Evolutionary conservation across 371 early-diverging fungal species (phyloP).

Genomic region (Sporodiniella umbellata): DNA sequence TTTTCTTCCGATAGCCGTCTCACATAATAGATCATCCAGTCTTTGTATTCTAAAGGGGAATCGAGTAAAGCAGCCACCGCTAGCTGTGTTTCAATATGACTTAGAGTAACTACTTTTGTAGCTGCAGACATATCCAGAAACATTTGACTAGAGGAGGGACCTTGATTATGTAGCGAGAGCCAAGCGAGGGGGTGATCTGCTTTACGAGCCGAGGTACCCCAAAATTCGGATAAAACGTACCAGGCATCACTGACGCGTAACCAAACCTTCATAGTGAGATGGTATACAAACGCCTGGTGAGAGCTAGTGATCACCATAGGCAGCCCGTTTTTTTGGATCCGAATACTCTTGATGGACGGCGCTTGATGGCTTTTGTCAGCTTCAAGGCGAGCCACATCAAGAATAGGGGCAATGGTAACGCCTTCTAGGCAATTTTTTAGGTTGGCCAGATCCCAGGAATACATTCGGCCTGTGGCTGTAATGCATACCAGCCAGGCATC

Average conservation of each 20-base stretch:
- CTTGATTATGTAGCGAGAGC: conserved; percentile 21
- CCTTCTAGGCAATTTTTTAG: conserved; percentile 42
- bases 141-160: neutral
- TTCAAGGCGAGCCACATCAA: conserved; percentile 45
- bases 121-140: neutral
- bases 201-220: conserved; percentile 31
- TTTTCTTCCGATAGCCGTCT: conserved; percentile 66
- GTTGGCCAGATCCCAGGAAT: conserved; percentile 65
- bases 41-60: conserved; percentile 59
- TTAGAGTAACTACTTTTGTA: conserved; percentile 21
- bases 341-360: conserved; percentile 58
- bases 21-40: conserved; percentile 69
- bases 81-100: conserved; percentile 55
- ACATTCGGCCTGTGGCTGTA: conserved; percentile 59
- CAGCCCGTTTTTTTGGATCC: conserved; percentile 61
- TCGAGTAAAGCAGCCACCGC: conserved; percentile 58
- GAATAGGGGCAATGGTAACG: conserved; percentile 58
- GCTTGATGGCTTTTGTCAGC: conserved; percentile 30
- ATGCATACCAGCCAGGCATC: conserved; percentile 63
- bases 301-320: conserved; percentile 71
- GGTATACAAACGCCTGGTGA: conserved; percentile 74
- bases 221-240: conserved; percentile 58
- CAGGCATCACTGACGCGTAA: conserved; percentile 65
- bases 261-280: conserved; percentile 70
- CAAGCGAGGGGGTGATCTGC: conserved; percentile 33